Evolutionary conservation across 1,284 basidiomycete genomes (phyloP).

Genomic region (Singerocomus inundabilis): DNA sequence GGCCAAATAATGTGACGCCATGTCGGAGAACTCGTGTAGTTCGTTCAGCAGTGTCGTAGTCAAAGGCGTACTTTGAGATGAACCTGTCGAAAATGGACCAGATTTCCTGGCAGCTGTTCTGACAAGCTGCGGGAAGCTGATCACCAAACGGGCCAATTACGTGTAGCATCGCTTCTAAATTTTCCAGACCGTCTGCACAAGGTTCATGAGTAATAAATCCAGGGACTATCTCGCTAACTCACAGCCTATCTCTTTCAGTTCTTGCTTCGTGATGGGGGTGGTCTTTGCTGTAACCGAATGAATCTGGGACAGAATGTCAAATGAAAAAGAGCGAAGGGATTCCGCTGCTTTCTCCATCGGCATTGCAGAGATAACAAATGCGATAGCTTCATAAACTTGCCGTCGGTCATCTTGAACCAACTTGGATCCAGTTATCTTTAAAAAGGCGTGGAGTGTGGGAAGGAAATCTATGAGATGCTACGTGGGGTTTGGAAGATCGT

Average conservation of each 20-base stretch:
- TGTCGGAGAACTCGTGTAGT: conserved; percentile 85
- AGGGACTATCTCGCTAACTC: conserved; percentile 30
- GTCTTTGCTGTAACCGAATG: conserved; percentile 57
- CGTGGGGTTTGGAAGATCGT: conserved; percentile 7
- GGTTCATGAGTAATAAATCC: not conserved
- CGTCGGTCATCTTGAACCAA: conserved; percentile 86
- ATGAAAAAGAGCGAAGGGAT: conserved; percentile 81
- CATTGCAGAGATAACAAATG: conserved; percentile 93
- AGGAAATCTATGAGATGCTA: conserved; percentile 91
- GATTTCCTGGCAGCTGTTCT: conserved; percentile 74
- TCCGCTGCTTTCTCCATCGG: conserved; percentile 81
- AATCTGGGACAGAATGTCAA: conserved; percentile 70
- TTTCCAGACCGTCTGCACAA: conserved; percentile 75
- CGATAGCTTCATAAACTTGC: conserved; percentile 94
- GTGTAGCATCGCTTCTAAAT: conserved; percentile 83
- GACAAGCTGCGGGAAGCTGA: conserved; percentile 78
- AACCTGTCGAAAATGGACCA: conserved; percentile 86
- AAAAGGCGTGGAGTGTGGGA: conserved; percentile 88
- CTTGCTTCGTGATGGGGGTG: conserved; percentile 55
- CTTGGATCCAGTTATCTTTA: conserved; percentile 73
- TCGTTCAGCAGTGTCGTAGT: conserved; percentile 82
- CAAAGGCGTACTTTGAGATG: conserved; percentile 75
- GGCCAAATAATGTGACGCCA: conserved; percentile 81
- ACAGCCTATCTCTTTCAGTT: conserved; percentile 65
- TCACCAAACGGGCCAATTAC: conserved; percentile 81